Base-by-base conservation (phyloP, 768 basidiomycete genomes). In the Rhizopogon salebrosus region DNA sequence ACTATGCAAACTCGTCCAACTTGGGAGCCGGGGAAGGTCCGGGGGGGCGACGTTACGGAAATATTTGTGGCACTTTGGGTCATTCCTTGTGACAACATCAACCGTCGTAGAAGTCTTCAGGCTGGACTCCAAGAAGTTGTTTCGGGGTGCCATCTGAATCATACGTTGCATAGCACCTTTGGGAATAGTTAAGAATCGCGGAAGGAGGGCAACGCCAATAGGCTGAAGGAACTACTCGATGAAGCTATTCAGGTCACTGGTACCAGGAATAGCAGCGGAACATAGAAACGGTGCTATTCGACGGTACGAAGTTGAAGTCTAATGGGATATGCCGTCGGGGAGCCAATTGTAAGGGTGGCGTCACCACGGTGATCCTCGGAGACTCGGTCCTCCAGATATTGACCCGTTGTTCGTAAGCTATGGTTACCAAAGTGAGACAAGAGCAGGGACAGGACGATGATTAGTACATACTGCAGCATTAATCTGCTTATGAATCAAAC, bases 311-410 rank as follows among this genome's bases (percentile, higher is more conserved):
- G 16, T 16, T 22, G 20, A 4, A 22, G 7, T 14, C 18, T 7
- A 34, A 34, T 46, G 20, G 20, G 22, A 29, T 22, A 23, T 23
- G 20, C 20, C 29, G 41, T n/a, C 24, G 2, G 6, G 42, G 11
- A 31, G 31, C 31, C 8, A 45, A 7, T 22, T 31, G 27, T 27
- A 43, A 6, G 18, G 18, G 20, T 29, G 29, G 18, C 14, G 57
- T 49, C 64, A 69, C 67, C 67, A 69, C 41, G 69, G 67, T 4
- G 68, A 64, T 57, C 70, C 66, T 53, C 68, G 68, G 38, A 69
- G 60, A 31, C 60, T 53, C 10, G 58, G 39, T 7, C 41, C 52
- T 53, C 58, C 57, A 35, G 66, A 59, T 22, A 70, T 54, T 16
- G 59, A 63, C 38, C 64, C 68, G 22, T 68, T 68, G n/a, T 57